phyloP scores from a whole-genome alignment of 129 eudicot genomes.

The Lactuca saligna region DNA sequence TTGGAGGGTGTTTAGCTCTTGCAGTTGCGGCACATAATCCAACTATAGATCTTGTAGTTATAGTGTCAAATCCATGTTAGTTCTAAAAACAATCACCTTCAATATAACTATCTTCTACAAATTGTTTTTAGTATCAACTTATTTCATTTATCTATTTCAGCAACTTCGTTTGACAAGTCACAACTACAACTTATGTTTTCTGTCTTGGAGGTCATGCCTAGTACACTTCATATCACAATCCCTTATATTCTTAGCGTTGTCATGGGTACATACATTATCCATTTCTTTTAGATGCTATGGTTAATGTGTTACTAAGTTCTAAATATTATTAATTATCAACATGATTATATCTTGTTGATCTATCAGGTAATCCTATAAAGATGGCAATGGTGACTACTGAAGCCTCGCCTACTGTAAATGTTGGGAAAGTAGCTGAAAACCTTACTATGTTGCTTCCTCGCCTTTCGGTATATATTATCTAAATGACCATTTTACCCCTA shows the following conservation, averaged over 20 bases:
- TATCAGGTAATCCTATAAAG: constrained; percentile 83
- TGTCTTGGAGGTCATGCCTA: constrained; percentile 69
- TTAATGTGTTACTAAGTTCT: neutral
- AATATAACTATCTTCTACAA: no score
- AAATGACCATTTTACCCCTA: neutral
- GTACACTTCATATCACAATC: constrained; percentile 63
- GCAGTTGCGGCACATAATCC: constrained; percentile 91
- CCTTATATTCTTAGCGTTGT: constrained; percentile 88
- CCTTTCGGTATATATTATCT: constrained; percentile 42
- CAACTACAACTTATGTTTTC: constrained; percentile 85
- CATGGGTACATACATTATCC: constrained; percentile 60
- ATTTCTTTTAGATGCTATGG: neutral
- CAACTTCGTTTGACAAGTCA: constrained; percentile 91
- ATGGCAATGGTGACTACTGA: constrained; percentile 67
- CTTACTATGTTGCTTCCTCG: constrained; percentile 67
- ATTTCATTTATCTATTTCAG: constrained; percentile 53
- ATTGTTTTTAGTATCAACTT: constrained; percentile 25
- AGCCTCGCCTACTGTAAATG: constrained; percentile 44
- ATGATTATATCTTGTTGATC: neutral
- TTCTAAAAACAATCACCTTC: neutral
- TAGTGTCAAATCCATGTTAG: constrained; percentile 87
- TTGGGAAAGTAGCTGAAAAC: constrained; percentile 56
- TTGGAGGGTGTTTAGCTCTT: constrained; percentile 89
- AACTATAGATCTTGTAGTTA: constrained; percentile 56
- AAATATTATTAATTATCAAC: neutral